phyloP scores from a whole-genome alignment of 2,329 filamentous ascomycete species.

The Colletotrichum spaethianum region DNA sequence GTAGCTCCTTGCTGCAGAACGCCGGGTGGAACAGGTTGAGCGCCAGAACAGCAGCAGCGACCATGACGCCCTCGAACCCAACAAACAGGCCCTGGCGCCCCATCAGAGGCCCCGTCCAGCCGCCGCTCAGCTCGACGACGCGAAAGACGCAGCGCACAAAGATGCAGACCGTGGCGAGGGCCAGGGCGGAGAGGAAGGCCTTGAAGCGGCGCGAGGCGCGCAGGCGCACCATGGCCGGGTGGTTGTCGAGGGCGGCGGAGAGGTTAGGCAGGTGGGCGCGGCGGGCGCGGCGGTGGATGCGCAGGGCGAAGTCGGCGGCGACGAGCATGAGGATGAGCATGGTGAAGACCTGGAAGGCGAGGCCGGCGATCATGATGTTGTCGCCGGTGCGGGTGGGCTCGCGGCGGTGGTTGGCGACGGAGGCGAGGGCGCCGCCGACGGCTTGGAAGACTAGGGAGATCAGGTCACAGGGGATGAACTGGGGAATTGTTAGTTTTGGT shows the following conservation, averaged over 20 bases:
- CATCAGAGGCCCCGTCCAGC: conserved; percentile 74
- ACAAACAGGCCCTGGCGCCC: conserved; percentile 68
- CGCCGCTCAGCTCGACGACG: conserved; percentile 75
- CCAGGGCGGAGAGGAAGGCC: conserved; percentile 68
- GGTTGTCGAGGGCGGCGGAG: conserved; percentile 54
- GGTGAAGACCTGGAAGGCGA: conserved; percentile 72
- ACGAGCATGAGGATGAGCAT: conserved; percentile 68
- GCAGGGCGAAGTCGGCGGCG: conserved; percentile 64
- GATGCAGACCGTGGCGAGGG: conserved; percentile 72
- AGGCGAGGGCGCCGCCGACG: conserved; percentile 69
- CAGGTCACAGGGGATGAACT: conserved; percentile 76
- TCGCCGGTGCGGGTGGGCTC: conserved; percentile 59
- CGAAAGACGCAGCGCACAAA: conserved; percentile 76
- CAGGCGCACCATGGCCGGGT: conserved; percentile 50
- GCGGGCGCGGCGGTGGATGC: conserved; percentile 51
- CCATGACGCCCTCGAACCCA: conserved; percentile 69
- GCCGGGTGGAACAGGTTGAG: conserved; percentile 63
- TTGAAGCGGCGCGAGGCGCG: conserved; percentile 62
- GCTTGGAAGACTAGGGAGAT: conserved; percentile 73
- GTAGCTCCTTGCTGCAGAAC: conserved; percentile 48
- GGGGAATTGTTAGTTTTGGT: neutral
- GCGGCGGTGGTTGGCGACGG: conserved; percentile 56
- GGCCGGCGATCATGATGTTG: conserved; percentile 76
- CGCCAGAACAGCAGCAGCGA: conserved; percentile 60
- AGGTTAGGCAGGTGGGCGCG: conserved; percentile 45